A percentile compares a stretch with the other conserved stretches of the same genome.
phyloP scores from a whole-genome alignment of 2,329 filamentous ascomycete genomes.

The Fusarium burgessii region DNA sequence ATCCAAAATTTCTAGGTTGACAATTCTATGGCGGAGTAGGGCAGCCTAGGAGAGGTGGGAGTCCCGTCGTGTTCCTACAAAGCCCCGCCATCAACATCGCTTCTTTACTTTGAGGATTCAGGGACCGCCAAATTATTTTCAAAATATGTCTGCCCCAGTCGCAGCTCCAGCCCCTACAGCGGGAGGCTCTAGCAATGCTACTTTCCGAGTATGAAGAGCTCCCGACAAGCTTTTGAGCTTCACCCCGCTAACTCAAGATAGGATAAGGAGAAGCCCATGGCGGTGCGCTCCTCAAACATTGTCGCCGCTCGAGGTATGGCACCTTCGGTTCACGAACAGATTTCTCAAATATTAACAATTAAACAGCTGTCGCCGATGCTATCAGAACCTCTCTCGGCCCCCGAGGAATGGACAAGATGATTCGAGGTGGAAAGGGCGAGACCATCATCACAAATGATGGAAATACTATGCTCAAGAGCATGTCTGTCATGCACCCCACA shows the following conservation, averaged over 20 bases:
- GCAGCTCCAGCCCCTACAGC: constrained; percentile 47
- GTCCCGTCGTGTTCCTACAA: constrained; percentile 49
- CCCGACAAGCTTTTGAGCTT: constrained; percentile 50
- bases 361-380: constrained; percentile 90
- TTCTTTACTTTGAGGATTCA: constrained; percentile 42
- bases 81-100: constrained; percentile 49
- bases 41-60: constrained; percentile 53
- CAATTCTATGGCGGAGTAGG: constrained; percentile 53
- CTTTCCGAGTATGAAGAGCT: constrained; percentile 66
- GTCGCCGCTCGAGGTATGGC: constrained; percentile 89
- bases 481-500: constrained; percentile 99
- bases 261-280: constrained; percentile 98
- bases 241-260: constrained; percentile 56
- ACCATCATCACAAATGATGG: constrained; percentile 99
- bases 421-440: constrained; percentile 94
- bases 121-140: constrained; percentile 48
- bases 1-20: constrained; percentile 56
- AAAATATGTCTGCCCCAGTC: constrained; percentile 58
- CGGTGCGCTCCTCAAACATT: constrained; percentile 96
- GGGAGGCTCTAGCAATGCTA: constrained; percentile 62
- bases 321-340: constrained; percentile 1
- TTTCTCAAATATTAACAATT: constrained; percentile 31
- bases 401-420: constrained; percentile 99
- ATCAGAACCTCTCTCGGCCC: constrained; percentile 96
- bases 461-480: constrained; percentile 98